Evolutionary conservation across 352 stramenopile genomes (phyloP).

Genomic region (Globisporangium takayamanum): DNA sequence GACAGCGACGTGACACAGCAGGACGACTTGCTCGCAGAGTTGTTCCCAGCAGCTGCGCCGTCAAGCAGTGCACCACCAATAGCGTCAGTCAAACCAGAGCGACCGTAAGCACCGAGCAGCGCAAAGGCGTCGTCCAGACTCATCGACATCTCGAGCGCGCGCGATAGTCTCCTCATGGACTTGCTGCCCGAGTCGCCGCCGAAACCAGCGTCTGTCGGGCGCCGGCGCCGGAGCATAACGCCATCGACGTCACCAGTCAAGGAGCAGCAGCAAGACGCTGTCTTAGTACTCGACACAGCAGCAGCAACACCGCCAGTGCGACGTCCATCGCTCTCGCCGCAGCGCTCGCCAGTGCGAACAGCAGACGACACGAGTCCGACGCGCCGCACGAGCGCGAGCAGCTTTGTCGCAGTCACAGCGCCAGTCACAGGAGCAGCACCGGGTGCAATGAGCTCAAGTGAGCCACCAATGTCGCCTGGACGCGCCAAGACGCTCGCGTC

Average conservation of each 20-base stretch:
- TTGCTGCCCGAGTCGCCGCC: constrained; percentile 36
- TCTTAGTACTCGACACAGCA: not conserved
- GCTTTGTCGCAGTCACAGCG: not conserved
- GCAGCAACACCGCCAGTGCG: constrained; percentile 4
- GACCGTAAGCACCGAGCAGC: not conserved
- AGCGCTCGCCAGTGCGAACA: constrained; percentile 5
- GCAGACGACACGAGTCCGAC: constrained; percentile 2
- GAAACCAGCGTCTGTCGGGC: constrained; percentile 14
- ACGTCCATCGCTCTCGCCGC: constrained; percentile 1
- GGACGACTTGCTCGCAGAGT: constrained; percentile 16
- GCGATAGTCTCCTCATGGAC: constrained; percentile 51
- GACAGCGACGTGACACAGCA: constrained; percentile 1
- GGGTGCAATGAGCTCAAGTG: not conserved
- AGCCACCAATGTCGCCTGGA: constrained; percentile 23
- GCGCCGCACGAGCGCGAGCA: constrained; percentile 7
- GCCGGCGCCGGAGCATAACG: constrained; percentile 8
- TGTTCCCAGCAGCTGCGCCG: constrained; percentile 14
- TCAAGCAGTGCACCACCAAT: not conserved
- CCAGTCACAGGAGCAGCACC: not conserved
- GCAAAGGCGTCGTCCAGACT: not conserved
- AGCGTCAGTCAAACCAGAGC: not conserved
- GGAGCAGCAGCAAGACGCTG: constrained; percentile 12
- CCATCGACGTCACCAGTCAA: constrained; percentile 19
- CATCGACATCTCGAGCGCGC: constrained; percentile 23
- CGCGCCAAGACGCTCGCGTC: constrained; percentile 39